Evolutionary conservation across 2,329 filamentous ascomycete species (phyloP).

Genomic region (Akanthomyces muscarius): DNA sequence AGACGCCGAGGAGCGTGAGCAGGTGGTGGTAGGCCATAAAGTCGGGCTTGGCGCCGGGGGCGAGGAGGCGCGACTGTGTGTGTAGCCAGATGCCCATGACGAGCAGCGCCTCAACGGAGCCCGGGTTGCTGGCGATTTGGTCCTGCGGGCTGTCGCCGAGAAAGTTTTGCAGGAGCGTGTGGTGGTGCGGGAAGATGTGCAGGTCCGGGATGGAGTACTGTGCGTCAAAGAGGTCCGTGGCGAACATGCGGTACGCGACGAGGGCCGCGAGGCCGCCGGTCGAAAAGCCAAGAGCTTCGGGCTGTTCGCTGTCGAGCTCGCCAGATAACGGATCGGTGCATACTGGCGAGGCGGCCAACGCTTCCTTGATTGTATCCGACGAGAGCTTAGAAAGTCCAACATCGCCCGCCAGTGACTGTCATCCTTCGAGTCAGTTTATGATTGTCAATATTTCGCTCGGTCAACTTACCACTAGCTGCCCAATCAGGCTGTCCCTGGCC

Average conservation of each 20-base stretch:
- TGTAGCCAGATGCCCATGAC: slow-evolving; percentile 58
- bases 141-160: slow-evolving; percentile 47
- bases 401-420: slow-evolving; percentile 58
- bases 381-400: slow-evolving; percentile 50
- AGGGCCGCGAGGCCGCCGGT: slow-evolving; percentile 56
- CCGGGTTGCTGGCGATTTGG: slow-evolving; percentile 46
- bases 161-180: slow-evolving; percentile 49
- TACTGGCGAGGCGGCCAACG: slow-evolving; percentile 39
- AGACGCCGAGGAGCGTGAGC: slow-evolving; percentile 53
- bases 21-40: slow-evolving; percentile 61
- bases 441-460: neutral
- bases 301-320: slow-evolving; percentile 43
- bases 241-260: slow-evolving; percentile 59
- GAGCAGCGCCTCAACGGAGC: slow-evolving; percentile 56
- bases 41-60: slow-evolving; percentile 35
- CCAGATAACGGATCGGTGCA: slow-evolving; percentile 42
- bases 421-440: slow-evolving; percentile 14
- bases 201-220: slow-evolving; percentile 50
- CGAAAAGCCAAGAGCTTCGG: slow-evolving; percentile 54
- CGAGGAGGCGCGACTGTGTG: slow-evolving; percentile 42
- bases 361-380: slow-evolving; percentile 42
- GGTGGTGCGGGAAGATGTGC: slow-evolving; percentile 58
- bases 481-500: slow-evolving; percentile 62
- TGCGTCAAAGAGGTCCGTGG: slow-evolving; percentile 57
- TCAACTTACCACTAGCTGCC: slow-evolving; percentile 61